Evolutionary conservation across 23 red algal genomes (phyloP).

Genomic region (Agarophyton chilense): DNA sequence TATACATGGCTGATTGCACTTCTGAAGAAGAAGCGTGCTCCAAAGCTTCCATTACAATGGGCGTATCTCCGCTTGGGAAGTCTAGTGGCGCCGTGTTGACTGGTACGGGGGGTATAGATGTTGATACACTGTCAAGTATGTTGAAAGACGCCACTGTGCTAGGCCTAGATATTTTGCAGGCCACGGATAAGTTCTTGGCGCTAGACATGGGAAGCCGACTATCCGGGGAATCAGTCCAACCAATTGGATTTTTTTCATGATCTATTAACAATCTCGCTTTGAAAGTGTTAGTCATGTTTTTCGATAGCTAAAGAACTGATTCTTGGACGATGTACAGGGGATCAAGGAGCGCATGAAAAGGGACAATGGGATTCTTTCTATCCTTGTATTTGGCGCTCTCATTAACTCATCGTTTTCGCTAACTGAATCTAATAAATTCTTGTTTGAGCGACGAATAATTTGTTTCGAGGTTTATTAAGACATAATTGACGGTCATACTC

Average conservation of each 20-base stretch:
- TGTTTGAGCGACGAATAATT: no score
- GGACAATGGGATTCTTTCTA: no score
- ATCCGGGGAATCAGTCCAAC: slow-evolving; percentile 12
- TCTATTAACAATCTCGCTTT: not conserved
- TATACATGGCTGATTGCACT: slow-evolving; percentile 42
- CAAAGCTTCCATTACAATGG: slow-evolving; percentile 45
- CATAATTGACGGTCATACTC: not conserved
- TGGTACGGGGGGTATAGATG: slow-evolving; percentile 54
- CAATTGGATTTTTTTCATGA: slow-evolving; percentile 61
- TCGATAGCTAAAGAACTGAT: no score
- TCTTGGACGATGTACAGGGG: not conserved
- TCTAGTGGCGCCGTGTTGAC: slow-evolving; percentile 42
- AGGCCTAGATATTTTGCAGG: slow-evolving; percentile 39
- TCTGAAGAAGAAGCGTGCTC: slow-evolving; percentile 66
- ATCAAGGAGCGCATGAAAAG: no score
- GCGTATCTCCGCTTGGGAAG: slow-evolving; percentile 14
- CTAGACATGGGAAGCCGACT: slow-evolving; percentile 19
- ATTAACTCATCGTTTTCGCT: no score
- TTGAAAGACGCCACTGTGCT: slow-evolving; percentile 46
- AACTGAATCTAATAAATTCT: no score
- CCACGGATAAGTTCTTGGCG: slow-evolving; percentile 41
- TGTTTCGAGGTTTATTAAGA: no score
- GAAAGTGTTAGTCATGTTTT: no score
- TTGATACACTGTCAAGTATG: slow-evolving; percentile 55
- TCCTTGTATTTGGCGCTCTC: no score